These are phyloP conservation scores for Terfezia boudieri DNA, from an alignment of 495 filamentous ascomycete species.

Conservation along the genomic window DNA sequence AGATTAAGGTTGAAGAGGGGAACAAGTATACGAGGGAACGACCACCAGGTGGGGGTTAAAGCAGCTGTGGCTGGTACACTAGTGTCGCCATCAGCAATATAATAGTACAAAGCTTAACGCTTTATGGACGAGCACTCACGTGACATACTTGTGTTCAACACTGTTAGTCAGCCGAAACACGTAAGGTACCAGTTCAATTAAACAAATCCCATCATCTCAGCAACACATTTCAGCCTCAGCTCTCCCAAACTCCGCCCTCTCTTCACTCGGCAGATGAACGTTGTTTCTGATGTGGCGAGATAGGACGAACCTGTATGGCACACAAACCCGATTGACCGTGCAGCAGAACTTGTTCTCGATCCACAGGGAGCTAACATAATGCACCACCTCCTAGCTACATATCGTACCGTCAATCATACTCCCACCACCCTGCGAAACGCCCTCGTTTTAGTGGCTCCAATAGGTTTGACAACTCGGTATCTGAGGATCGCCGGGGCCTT, in stretches of 20 bases:
- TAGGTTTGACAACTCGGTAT: constrained; percentile 51
- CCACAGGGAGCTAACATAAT: not conserved
- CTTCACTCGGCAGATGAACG: not conserved
- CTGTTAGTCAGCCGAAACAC: too few relatives aligned
- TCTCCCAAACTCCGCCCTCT: not conserved
- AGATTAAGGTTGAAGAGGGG: not conserved
- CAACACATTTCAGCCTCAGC: too few relatives aligned
- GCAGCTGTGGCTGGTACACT: not conserved
- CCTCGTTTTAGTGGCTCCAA: constrained; percentile 39
- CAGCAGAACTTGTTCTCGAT: too few relatives aligned
- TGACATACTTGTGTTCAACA: too few relatives aligned
- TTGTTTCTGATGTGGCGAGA: constrained; percentile 73
- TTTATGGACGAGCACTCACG: too few relatives aligned
- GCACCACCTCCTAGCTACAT: constrained; percentile 44
- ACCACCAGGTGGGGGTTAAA: not conserved
- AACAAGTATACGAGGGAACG: not conserved
- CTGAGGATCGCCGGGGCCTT: constrained; percentile 62
- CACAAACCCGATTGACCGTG: constrained; percentile 7
- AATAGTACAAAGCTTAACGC: too few relatives aligned
- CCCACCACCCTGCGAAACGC: constrained; percentile 80
- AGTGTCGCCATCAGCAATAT: too few relatives aligned
- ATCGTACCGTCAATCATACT: constrained; percentile 94
- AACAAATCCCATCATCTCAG: too few relatives aligned
- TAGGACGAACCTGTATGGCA: constrained; percentile 77
- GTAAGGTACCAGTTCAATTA: too few relatives aligned